Evolutionary conservation across 108 stramenopile genomes (phyloP), one percentile per base, ranked within the genome.

Genomic region (Cylindrotheca fusiformis): DNA sequence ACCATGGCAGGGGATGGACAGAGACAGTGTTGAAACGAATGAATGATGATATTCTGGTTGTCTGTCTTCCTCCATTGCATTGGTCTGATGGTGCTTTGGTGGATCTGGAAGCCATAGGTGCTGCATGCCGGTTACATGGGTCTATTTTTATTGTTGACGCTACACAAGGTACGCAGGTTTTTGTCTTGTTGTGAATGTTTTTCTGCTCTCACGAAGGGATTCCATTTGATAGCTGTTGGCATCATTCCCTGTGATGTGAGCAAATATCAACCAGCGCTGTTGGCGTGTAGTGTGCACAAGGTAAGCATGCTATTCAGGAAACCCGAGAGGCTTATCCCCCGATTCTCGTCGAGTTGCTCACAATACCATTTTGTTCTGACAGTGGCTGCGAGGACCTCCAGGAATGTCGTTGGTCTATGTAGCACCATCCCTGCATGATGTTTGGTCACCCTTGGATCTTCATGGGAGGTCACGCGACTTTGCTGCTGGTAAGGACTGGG

Each of bases 231-330:
- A 68, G 67, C 54, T 21, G 52, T 74, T 32, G 72, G 73, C 12
- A 62, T 74, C n/a, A 56, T 73, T 67, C 63, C 66, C 0, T 33
- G 67, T 12, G 55, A 32, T 30, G 71, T 78, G 0, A 23, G 51
- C 33, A 54, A 73, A 48, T 63, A 69, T 25, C 49, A 58, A 5
- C 60, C 72, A 3, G 49, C 50, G 20, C 57, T 76, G 36, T 10
- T 79, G 28, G 71, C 75, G 2, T 83, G 75, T 44, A 71, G 68
- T 36, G 63, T 72, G 26, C 78, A 83, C 61, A 83, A 83, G 57
- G 57, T 58, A 18, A 10, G 57, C 41, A 22, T 21, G 5, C n/a
- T n/a, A n/a, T n/a, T n/a, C n/a, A n/a, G n/a, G n/a, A n/a, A n/a
- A n/a, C n/a, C n/a, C n/a, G n/a, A n/a, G n/a, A n/a, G n/a, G n/a